Base-by-base conservation (phyloP, 805 yeast species). In the Suhomyces tanzawaensis region DNA sequence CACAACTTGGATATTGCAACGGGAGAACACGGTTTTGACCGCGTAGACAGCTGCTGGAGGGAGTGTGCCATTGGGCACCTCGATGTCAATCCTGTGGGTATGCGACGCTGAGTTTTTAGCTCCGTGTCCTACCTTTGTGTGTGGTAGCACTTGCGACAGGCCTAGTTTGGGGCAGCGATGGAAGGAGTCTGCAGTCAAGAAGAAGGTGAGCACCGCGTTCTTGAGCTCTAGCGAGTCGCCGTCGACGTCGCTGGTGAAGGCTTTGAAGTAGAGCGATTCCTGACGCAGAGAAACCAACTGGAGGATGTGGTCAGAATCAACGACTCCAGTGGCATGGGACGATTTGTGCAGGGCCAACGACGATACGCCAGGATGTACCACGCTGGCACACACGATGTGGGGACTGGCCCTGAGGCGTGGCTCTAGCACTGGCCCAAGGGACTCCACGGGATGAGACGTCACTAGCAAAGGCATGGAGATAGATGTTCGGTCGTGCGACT, bases 111-210 rank as follows among this genome's bases (percentile, higher is more conserved):
- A 29, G 27, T 42, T 35, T 19, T 40, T 36, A 7, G 55, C 36
- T 0, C 58, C 58, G 33, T 53, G 58, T 12, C 58, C 58, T 15
- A 29, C 35, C 28, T 53, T 53, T 14, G 49, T 37, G 11, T 37
- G 40, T 5, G 36, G 25, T 12, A 52, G 21, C 23, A 42, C 45
- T 24, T 39, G 40, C 7, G 42, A 38, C 8, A 34, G 32, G 19
- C 42, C 31, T 19, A 46, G 18, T 18, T 40, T 30, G 7, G 50
- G 47, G 8, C 40, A 32, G 8, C 36, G 15, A 11, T 32, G 46
- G 39, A 9, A 42, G 3, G 45, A 32, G 8, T 29, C 14, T 13
- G 29, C 31, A 18, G 42, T 37, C 13, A 45, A 34, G 6, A 17
- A 12, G 26, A 42, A 25, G 7, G 13, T 22, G 21, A 44, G 39